A percentile compares a stretch with the other conserved stretches of the same genome.
Evolutionary conservation across 169 alveolate species (phyloP).

Genomic region (Eimeria tenella): DNA sequence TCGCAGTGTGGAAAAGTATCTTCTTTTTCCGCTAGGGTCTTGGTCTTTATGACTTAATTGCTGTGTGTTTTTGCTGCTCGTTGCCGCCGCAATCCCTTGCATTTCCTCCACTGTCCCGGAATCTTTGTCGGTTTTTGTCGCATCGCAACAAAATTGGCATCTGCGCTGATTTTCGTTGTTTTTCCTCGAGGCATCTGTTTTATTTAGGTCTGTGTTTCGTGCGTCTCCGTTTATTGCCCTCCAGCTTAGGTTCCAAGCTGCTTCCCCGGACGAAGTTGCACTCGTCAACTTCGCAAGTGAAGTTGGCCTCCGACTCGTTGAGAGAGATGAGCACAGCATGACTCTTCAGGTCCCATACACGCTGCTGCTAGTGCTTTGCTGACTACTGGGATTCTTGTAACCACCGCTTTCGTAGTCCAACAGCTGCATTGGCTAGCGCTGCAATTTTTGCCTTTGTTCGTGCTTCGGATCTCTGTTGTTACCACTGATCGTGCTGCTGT

Average conservation of each 20-base stretch:
- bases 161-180: not conserved
- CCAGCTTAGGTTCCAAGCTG: constrained; percentile 90
- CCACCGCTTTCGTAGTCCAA: too few relatives aligned
- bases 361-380: not conserved
- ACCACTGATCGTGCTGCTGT: too few relatives aligned
- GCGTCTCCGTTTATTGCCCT: not conserved
- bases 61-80: too few relatives aligned
- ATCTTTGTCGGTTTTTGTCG: not conserved
- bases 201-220: not conserved
- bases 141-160: not conserved
- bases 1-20: too few relatives aligned
- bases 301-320: constrained; percentile 92
- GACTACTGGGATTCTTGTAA: too few relatives aligned
- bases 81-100: too few relatives aligned
- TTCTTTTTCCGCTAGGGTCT: too few relatives aligned
- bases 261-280: constrained; percentile 99
- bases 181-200: not conserved
- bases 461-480: too few relatives aligned
- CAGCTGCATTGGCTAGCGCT: too few relatives aligned
- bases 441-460: too few relatives aligned
- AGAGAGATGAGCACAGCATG: constrained; percentile 92
- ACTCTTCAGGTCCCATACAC: constrained; percentile 81
- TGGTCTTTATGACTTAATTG: too few relatives aligned
- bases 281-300: constrained; percentile 96
- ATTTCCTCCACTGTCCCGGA: too few relatives aligned